A percentile compares a stretch with the other conserved stretches of the same genome.
These are phyloP conservation scores for Samsoniella hepiali DNA, from an alignment of 2,329 filamentous ascomycete species.

Conservation along the genomic window DNA sequence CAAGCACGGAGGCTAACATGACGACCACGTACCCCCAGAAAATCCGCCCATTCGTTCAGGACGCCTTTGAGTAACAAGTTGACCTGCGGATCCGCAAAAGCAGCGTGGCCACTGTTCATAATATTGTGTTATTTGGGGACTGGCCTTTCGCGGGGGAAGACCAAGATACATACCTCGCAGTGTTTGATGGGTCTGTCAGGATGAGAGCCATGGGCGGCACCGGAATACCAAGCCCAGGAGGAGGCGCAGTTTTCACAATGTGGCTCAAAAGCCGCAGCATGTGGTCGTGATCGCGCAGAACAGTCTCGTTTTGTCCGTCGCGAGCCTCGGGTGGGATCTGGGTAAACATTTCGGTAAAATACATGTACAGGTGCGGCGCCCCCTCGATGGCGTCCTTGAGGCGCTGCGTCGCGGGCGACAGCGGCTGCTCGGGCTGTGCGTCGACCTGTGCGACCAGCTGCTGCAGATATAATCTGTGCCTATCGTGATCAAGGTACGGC, in stretches of 20 bases:
- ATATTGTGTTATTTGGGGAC: not conserved
- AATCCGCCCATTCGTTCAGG: constrained; percentile 12
- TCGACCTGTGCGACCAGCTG: constrained; percentile 1
- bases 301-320: not conserved
- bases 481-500: constrained; percentile 5
- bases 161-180: constrained; percentile 38
- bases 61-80: constrained; percentile 4
- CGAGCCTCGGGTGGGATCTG: not conserved
- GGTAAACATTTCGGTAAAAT: constrained; percentile 16
- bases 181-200: constrained; percentile 49
- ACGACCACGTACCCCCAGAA: constrained; percentile 1
- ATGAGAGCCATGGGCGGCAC: constrained; percentile 1
- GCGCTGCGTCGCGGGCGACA: constrained; percentile 9
- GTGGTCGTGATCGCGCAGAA: constrained; percentile 4
- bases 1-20: not conserved
- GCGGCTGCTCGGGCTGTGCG: not conserved
- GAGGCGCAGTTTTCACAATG: constrained; percentile 27
- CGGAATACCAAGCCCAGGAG: constrained; percentile 28
- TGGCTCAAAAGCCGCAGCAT: constrained; percentile 10
- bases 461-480: not conserved
- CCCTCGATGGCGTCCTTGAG: constrained; percentile 12
- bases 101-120: constrained; percentile 1
- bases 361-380: constrained; percentile 15
- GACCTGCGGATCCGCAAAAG: constrained; percentile 9
- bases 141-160: too few relatives aligned